Percentiles rank a stretch among this genome's conserved stretches.
Conservation (phyloP, 257 asterid genomes). For the Solanum sitiens region DNA sequence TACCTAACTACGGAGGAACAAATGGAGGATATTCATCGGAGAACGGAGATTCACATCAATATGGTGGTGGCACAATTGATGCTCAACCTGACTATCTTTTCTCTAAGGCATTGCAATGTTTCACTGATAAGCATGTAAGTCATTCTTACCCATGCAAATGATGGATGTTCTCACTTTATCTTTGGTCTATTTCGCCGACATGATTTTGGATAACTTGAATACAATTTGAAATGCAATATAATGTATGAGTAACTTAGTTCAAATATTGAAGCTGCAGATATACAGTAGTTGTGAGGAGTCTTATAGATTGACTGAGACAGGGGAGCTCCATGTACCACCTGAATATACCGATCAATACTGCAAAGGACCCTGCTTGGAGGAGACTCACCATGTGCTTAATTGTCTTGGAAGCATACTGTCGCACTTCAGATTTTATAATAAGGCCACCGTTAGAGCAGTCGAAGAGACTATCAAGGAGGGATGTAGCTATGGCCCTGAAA, state of each 20-base stretch:
- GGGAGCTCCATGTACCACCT: slow-evolving; percentile 53
- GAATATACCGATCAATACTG: slow-evolving; percentile 53
- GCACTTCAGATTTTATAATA: slow-evolving; percentile 41
- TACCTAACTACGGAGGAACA: slow-evolving; percentile 31
- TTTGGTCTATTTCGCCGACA: not conserved
- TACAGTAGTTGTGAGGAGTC: slow-evolving; percentile 53
- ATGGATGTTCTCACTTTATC: not conserved
- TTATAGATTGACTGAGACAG: slow-evolving; percentile 46
- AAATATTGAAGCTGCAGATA: slow-evolving; percentile 28
- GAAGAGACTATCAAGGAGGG: slow-evolving; percentile 50
- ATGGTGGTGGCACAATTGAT: slow-evolving; percentile 1
- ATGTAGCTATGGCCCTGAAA: slow-evolving; percentile 57
- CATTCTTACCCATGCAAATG: not conserved
- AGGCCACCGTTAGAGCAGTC: slow-evolving; percentile 39
- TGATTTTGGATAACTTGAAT: not conserved
- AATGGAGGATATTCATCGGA: slow-evolving; percentile 24
- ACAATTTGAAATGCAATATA: not conserved
- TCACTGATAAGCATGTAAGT: slow-evolving; percentile 44
- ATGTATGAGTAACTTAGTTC: not conserved
- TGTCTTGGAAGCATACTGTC: slow-evolving; percentile 34
- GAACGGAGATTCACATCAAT: not conserved
- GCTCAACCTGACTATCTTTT: slow-evolving; percentile 26
- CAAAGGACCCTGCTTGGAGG: slow-evolving; percentile 56
- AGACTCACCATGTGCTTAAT: slow-evolving; percentile 53
- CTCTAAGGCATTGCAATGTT: slow-evolving; percentile 54